A percentile compares a stretch with the other conserved stretches of the same genome.
These are phyloP conservation scores for Candida loeiensis DNA, from an alignment of 805 yeast genomes.

Conservation along the genomic window DNA sequence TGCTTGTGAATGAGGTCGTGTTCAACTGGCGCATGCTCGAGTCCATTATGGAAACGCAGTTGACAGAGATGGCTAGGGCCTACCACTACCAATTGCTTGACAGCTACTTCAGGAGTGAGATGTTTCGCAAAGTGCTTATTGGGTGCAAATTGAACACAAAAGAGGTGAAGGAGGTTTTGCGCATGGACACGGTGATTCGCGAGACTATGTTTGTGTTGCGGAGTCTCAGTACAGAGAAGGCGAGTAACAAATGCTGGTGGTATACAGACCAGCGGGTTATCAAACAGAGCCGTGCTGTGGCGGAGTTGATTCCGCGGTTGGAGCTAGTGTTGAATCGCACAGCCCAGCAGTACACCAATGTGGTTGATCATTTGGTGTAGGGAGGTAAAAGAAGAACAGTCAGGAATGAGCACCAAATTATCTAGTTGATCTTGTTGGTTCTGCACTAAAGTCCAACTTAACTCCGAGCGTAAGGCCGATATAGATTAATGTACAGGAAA, in stretches of 20 bases:
- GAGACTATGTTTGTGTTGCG: slow-evolving; percentile 5
- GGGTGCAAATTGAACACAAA: slow-evolving; percentile 1
- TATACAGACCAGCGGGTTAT: slow-evolving; percentile 3
- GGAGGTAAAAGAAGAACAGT: background rate
- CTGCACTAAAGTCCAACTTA: too few relatives aligned
- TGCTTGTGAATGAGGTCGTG: slow-evolving; percentile 3
- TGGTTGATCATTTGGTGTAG: slow-evolving; percentile 4
- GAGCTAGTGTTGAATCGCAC: background rate
- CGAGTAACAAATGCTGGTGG: slow-evolving; percentile 1
- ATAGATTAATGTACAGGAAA: too few relatives aligned
- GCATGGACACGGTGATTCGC: slow-evolving; percentile 6
- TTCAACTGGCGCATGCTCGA: slow-evolving; percentile 8
- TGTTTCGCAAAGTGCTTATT: slow-evolving; percentile 2
- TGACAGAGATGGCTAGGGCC: background rate
- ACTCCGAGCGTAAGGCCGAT: too few relatives aligned
- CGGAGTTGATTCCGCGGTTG: slow-evolving; percentile 5
- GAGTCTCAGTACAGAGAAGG: slow-evolving; percentile 1
- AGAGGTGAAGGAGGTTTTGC: slow-evolving; percentile 1
- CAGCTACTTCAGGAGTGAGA: slow-evolving; percentile 5
- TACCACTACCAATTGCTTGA: slow-evolving; percentile 7
- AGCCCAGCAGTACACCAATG: slow-evolving; percentile 4
- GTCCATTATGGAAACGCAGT: background rate
- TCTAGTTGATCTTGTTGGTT: too few relatives aligned
- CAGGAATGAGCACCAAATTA: background rate
- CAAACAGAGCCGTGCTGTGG: slow-evolving; percentile 2